Evolutionary conservation across 371 early-diverging fungal genomes (phyloP).

Genomic region (Capniomyces stellatus): DNA sequence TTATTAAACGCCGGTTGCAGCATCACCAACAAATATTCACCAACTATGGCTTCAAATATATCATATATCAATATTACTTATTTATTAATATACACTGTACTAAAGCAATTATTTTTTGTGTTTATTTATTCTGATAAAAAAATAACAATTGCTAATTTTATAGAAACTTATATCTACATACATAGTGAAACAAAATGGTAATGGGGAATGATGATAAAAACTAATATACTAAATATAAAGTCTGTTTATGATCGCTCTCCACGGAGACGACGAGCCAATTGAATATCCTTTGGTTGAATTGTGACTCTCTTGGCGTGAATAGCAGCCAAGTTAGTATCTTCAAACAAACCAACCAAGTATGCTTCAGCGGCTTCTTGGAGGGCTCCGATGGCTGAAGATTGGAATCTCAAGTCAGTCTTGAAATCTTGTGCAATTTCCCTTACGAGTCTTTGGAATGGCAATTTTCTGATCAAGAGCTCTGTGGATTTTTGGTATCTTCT

Average conservation of each 20-base stretch:
- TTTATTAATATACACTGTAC: too few relatives aligned
- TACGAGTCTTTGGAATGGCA: constrained; percentile 97
- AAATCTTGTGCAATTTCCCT: constrained; percentile 92
- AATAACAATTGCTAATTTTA: too few relatives aligned
- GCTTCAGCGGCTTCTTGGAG: constrained; percentile 98
- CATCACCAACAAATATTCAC: too few relatives aligned
- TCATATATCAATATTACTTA: too few relatives aligned
- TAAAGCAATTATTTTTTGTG: too few relatives aligned
- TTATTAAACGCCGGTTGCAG: too few relatives aligned
- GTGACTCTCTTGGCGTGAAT: constrained; percentile 99
- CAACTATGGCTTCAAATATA: too few relatives aligned
- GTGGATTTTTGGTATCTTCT: constrained; percentile 97
- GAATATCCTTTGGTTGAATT: constrained; percentile 98
- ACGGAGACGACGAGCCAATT: constrained; percentile 90
- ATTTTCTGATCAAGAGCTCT: constrained; percentile 92
- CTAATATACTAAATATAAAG: too few relatives aligned
- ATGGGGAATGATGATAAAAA: too few relatives aligned
- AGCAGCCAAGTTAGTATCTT: constrained; percentile 97
- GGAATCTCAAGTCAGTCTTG: constrained; percentile 97
- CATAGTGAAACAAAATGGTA: too few relatives aligned
- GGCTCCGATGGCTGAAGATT: constrained; percentile 92
- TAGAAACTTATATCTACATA: too few relatives aligned
- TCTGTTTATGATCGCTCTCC: constrained; percentile 53
- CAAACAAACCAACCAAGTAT: constrained; percentile 88
- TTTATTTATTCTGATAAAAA: too few relatives aligned